phyloP scores from a whole-genome alignment of 495 filamentous ascomycete genomes.

The Aspergillus funiculosus region DNA sequence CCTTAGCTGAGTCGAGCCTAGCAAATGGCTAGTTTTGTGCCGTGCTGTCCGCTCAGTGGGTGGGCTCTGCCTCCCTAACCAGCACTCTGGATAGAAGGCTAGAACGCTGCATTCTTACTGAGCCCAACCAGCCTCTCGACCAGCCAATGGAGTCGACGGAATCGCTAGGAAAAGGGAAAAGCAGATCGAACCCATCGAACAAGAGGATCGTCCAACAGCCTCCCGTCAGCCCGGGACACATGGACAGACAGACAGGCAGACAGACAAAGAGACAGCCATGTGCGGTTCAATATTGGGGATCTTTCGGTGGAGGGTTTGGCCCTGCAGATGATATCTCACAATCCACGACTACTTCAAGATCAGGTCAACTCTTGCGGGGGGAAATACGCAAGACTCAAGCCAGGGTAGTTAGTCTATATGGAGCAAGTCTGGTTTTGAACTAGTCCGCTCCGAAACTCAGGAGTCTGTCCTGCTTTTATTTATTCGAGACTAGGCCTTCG shows the following conservation, averaged over 20 bases:
- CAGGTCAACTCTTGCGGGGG: neutral
- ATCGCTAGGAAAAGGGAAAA: conserved; percentile 1
- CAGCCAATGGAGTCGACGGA: conserved; percentile 14
- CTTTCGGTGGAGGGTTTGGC: neutral
- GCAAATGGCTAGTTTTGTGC: conserved; percentile 8
- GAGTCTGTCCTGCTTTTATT: too few relatives aligned
- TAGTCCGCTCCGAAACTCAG: too few relatives aligned
- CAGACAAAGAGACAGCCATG: conserved; percentile 7
- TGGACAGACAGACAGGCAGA: too few relatives aligned
- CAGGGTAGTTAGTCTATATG: too few relatives aligned
- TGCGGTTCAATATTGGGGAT: conserved; percentile 7
- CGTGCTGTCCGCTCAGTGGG: neutral
- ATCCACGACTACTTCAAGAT: neutral
- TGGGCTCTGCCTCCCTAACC: too few relatives aligned
- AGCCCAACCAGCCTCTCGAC: conserved; percentile 1
- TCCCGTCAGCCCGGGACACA: conserved; percentile 9
- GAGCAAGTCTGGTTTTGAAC: too few relatives aligned
- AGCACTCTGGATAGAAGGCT: too few relatives aligned
- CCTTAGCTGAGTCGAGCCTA: conserved; percentile 12
- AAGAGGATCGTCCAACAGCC: conserved; percentile 2
- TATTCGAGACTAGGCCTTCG: too few relatives aligned
- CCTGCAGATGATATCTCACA: conserved; percentile 12
- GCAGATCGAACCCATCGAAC: conserved; percentile 5
- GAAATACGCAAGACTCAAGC: too few relatives aligned
- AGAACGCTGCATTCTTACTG: too few relatives aligned